These are phyloP conservation scores for Dothideomycetes sp. DNA, from an alignment of 2,329 filamentous ascomycete species.

Conservation along the genomic window DNA sequence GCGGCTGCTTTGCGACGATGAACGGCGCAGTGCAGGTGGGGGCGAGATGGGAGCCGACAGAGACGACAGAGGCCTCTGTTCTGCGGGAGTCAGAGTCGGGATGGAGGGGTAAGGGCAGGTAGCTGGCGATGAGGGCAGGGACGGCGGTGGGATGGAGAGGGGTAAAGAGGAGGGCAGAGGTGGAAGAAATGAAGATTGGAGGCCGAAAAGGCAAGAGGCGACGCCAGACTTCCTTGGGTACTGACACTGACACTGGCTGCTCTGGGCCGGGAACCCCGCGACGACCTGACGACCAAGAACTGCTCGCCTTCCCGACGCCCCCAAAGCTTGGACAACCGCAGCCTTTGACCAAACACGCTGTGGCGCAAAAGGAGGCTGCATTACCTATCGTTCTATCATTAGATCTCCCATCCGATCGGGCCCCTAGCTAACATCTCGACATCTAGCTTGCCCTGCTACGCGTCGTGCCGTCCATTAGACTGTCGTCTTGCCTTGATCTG, in stretches of 20 bases:
- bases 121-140: constrained; percentile 13
- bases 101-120: constrained; percentile 2
- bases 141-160: constrained; percentile 17
- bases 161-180: constrained; percentile 20
- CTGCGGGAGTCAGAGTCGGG: constrained; percentile 10
- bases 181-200: constrained; percentile 6
- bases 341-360: not conserved
- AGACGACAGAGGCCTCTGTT: not conserved
- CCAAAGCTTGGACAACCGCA: not conserved
- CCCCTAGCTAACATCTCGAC: too few species aligned
- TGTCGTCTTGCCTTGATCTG: not conserved
- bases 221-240: constrained; percentile 1
- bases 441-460: too few species aligned
- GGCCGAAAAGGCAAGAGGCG: constrained; percentile 3
- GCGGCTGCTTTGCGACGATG: constrained; percentile 6
- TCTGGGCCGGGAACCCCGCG: too few species aligned
- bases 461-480: too few species aligned
- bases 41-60: not conserved
- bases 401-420: not conserved
- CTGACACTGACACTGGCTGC: too few species aligned
- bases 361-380: not conserved
- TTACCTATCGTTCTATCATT: not conserved
- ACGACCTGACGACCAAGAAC: too few species aligned
- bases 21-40: constrained; percentile 3
- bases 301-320: too few species aligned